Percentiles rank a stretch among this genome's conserved stretches.
Evolutionary conservation across 495 filamentous ascomycete genomes (phyloP).

Genomic region (Penicillium flavigenum): DNA sequence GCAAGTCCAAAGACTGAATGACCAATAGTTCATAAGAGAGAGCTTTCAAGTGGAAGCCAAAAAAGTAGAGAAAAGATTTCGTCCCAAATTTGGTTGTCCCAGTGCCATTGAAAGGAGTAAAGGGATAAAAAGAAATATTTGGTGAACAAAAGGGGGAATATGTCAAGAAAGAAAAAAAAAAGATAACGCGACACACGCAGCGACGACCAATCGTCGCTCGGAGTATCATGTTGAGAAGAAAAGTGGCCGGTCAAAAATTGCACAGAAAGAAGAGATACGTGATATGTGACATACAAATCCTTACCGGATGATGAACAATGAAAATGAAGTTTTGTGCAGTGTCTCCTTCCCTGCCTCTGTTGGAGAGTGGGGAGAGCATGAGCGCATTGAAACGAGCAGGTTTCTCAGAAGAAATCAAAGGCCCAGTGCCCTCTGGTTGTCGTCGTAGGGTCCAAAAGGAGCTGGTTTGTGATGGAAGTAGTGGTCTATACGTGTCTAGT

Average conservation of each 20-base stretch:
- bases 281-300: constrained; percentile 31
- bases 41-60: constrained; percentile 17
- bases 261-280: constrained; percentile 33
- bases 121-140: constrained; percentile 20
- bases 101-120: constrained; percentile 24
- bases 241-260: constrained; percentile 30
- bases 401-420: neutral
- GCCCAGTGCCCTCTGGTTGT: constrained; percentile 7
- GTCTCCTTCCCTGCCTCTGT: constrained; percentile 17
- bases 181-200: constrained; percentile 25
- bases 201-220: constrained; percentile 19
- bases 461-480: neutral
- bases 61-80: constrained; percentile 16
- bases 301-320: constrained; percentile 27
- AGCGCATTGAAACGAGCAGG: constrained; percentile 10
- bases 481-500: constrained; percentile 55
- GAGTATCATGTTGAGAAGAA: constrained; percentile 32
- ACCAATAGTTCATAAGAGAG: constrained; percentile 24
- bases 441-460: constrained; percentile 7
- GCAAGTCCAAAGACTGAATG: constrained; percentile 17
- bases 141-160: constrained; percentile 37
- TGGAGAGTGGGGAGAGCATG: constrained; percentile 11
- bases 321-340: constrained; percentile 34
- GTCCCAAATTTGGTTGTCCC: constrained; percentile 28
- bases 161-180: constrained; percentile 24